phyloP scores from a whole-genome alignment of 345 rosid genomes.

The Citrus glauca region DNA sequence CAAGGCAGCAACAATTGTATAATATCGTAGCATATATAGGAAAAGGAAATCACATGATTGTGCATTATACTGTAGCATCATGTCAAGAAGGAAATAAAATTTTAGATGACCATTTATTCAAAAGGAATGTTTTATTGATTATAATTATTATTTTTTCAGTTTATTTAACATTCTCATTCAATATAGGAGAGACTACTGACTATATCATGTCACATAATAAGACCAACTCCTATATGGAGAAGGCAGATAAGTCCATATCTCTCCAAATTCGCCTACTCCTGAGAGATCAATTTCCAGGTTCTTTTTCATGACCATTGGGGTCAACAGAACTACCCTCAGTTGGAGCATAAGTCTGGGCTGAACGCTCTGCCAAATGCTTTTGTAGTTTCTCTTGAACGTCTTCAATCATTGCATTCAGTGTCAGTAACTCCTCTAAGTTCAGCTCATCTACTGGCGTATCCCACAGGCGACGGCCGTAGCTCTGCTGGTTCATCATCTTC shows the following conservation, averaged over 20 bases:
- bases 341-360: neutral
- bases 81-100: neutral
- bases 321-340: neutral
- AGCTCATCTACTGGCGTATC: slow-evolving; percentile 13
- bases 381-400: neutral
- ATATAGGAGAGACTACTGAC: neutral
- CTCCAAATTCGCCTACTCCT: neutral
- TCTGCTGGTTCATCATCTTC: neutral
- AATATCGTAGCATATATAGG: neutral
- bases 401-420: neutral
- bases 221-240: neutral
- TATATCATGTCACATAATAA: neutral
- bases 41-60: neutral
- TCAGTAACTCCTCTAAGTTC: neutral
- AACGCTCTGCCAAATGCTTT: neutral
- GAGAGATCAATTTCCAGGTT: neutral
- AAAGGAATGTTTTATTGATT: neutral
- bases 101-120: neutral
- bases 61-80: neutral
- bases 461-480: neutral
- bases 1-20: neutral
- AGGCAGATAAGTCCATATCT: neutral
- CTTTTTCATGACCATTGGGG: neutral
- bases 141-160: neutral
- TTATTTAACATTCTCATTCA: neutral